These are phyloP conservation scores for Triangularia verruculosa DNA, from an alignment of 2,329 filamentous ascomycete species.

Conservation along the genomic window DNA sequence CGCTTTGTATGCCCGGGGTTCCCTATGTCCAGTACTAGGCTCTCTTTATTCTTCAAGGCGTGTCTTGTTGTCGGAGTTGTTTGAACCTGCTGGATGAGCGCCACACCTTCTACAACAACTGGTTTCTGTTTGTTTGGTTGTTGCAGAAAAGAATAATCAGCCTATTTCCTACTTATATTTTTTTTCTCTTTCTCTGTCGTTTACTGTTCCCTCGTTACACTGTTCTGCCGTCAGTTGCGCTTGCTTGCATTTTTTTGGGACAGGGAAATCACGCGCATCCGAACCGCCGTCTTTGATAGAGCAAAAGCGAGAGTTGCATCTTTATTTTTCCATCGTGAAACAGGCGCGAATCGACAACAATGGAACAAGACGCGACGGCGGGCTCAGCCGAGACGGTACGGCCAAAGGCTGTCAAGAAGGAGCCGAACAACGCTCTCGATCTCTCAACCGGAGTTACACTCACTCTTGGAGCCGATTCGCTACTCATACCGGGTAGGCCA, in stretches of 20 bases:
- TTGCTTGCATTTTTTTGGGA: neutral
- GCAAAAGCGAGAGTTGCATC: neutral
- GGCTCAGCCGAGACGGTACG: neutral
- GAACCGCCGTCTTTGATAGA: neutral
- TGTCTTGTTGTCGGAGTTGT: neutral
- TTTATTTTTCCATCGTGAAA: neutral
- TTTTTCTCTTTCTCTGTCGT: neutral
- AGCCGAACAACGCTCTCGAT: slow-evolving; percentile 14
- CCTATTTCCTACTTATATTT: neutral
- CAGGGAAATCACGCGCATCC: neutral
- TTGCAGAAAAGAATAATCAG: neutral
- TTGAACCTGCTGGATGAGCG: neutral
- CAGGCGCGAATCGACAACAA: neutral
- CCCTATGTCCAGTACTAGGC: neutral
- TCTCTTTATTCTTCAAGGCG: neutral
- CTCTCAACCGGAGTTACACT: slow-evolving; percentile 24
- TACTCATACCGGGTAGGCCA: slow-evolving; percentile 24
- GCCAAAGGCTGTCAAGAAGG: neutral
- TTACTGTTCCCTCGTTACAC: neutral
- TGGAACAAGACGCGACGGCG: neutral
- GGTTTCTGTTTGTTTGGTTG: neutral
- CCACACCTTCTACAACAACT: neutral
- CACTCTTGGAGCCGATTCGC: slow-evolving; percentile 21
- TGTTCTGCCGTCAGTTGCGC: neutral
- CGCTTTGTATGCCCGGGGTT: neutral